phyloP scores from a whole-genome alignment of 495 filamentous ascomycete genomes.

The Podospora anserina region DNA sequence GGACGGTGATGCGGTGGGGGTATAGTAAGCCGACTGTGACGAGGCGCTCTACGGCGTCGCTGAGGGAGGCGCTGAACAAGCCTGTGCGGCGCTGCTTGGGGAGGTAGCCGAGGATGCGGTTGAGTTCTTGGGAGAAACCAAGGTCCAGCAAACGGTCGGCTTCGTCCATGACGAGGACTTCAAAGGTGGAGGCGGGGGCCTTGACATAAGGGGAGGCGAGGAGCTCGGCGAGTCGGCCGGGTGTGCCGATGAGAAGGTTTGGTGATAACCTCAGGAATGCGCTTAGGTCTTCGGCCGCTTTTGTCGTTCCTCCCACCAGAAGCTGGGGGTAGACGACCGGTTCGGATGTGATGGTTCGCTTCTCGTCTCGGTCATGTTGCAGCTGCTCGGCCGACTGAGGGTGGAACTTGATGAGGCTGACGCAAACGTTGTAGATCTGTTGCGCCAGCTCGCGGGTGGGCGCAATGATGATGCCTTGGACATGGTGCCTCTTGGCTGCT shows the following conservation, averaged over 20 bases:
- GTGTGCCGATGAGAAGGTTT: slow-evolving; percentile 84
- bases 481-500: slow-evolving; percentile 79
- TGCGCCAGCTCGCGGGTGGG: slow-evolving; percentile 89
- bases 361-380: slow-evolving; percentile 46
- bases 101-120: slow-evolving; percentile 75
- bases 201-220: slow-evolving; percentile 89
- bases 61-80: slow-evolving; percentile 88
- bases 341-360: slow-evolving; percentile 46
- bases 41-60: slow-evolving; percentile 85
- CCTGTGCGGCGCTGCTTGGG: slow-evolving; percentile 94
- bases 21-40: slow-evolving; percentile 91
- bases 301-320: slow-evolving; percentile 77
- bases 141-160: slow-evolving; percentile 89
- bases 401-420: slow-evolving; percentile 77
- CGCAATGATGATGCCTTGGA: slow-evolving; percentile 85
- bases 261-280: slow-evolving; percentile 74
- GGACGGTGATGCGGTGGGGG: slow-evolving; percentile 88
- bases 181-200: slow-evolving; percentile 81
- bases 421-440: slow-evolving; percentile 83
- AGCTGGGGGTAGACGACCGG: slow-evolving; percentile 77
- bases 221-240: slow-evolving; percentile 82
- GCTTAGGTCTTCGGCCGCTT: slow-evolving; percentile 79
- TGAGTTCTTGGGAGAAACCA: slow-evolving; percentile 90
- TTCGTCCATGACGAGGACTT: slow-evolving; percentile 89
- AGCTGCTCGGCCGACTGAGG: slow-evolving; percentile 65